Evolutionary conservation across 2,329 filamentous ascomycete species (phyloP), one percentile per base, ranked within the genome.

Genomic region (Paracoccidioides lutzii): DNA sequence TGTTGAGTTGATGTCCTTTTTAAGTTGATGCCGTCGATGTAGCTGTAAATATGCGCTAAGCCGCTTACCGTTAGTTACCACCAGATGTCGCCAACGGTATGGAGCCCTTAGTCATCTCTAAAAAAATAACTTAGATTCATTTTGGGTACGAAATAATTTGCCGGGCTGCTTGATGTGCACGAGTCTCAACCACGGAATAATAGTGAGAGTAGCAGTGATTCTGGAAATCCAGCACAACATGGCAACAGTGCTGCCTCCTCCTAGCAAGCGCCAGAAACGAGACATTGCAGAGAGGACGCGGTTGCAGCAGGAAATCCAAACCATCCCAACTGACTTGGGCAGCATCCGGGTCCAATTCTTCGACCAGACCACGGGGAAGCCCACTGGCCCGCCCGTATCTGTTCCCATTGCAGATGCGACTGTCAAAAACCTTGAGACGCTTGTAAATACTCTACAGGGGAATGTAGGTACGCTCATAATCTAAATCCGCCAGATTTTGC

Each of bases 301-400:
- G 61, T 75, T 82, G 49, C 89, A 95, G 66, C 85, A 93, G 67
- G 84, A 90, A 73, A 79, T 91, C 53, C 76, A 83, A 52, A 70
- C 70, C 28, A 79, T 86, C 52, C 80, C 85, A 0, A 81, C 82
- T 38, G 79, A 86, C 61, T 75, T 82, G 51, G 90, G 89, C 61
- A 89, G 83, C 58, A 82, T 94, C 67, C 85, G 88, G 70, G 84
- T 94, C 50, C 87, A 91, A 62, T 96, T 97, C 71, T 79, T 89
- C 66, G 90, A 97, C 69, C 83, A 87, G 80, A 87, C 80, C 57
- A 83, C 79, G 7, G 81, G 81, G 57, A 73, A 78, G 74, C 81
- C 77, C 69, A 89, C 78, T 73, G 89, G 79, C 63, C 85, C 79
- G 69, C 84, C 76, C 70, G 89, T 80, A 70, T 86, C 74, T 68